phyloP scores from a whole-genome alignment of 2,329 filamentous ascomycete species.

The Davidsoniella virescens region DNA sequence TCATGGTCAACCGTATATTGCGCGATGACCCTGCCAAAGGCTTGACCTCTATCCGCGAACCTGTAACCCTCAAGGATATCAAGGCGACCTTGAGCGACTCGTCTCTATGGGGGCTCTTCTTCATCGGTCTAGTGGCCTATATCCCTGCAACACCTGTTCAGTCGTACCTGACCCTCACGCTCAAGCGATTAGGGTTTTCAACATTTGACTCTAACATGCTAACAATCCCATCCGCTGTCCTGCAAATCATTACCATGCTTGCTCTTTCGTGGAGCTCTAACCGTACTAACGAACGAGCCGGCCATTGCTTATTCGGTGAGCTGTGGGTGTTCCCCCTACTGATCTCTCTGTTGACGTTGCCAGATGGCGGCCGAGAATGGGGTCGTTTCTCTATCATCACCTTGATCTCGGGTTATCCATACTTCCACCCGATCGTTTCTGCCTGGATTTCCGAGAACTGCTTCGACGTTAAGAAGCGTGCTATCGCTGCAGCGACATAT shows the following conservation, averaged over 20 bases:
- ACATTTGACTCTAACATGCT: constrained; percentile 40
- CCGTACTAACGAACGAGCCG: constrained; percentile 18
- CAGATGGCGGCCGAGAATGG: constrained; percentile 18
- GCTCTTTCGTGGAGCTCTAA: constrained; percentile 21
- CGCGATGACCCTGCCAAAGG: constrained; percentile 40
- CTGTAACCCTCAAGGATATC: constrained; percentile 29
- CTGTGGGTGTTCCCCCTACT: constrained; percentile 22
- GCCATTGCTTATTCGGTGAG: constrained; percentile 19
- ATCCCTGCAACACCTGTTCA: constrained; percentile 17
- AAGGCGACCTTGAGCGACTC: constrained; percentile 34
- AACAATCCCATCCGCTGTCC: constrained; percentile 27
- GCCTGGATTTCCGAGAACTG: constrained; percentile 39
- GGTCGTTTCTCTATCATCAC: constrained; percentile 19
- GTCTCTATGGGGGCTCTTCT: constrained; percentile 39
- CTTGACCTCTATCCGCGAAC: constrained; percentile 38
- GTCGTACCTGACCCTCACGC: constrained; percentile 18
- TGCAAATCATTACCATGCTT: constrained; percentile 14
- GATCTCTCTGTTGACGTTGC: constrained; percentile 19
- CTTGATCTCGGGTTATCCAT: constrained; percentile 20
- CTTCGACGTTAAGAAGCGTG: constrained; percentile 42
- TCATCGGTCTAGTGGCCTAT: constrained; percentile 16
- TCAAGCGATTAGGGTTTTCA: constrained; percentile 18
- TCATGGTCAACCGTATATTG: constrained; percentile 37
- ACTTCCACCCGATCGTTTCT: constrained; percentile 31
- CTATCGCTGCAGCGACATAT: constrained; percentile 40